phyloP scores from a whole-genome alignment of 305 asterid genomes.

The Fraxinus platypoda region DNA sequence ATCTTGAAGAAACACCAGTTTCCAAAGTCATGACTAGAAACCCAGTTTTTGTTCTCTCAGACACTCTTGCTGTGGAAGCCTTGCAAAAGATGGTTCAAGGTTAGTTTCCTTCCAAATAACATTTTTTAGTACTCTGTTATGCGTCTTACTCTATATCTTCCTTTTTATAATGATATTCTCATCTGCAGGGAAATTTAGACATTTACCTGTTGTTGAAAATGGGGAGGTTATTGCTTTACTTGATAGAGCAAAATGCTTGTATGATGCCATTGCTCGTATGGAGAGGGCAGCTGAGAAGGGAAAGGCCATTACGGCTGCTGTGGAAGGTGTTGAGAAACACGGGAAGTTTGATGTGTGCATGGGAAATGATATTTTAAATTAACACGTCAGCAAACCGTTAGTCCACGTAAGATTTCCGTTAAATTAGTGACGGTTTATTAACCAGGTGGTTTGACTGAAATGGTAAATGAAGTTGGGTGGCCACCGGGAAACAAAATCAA shows the following conservation, averaged over 20 bases:
- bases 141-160: constrained; percentile 1
- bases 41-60: constrained; percentile 93
- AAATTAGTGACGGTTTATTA: too few relatives aligned
- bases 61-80: constrained; percentile 97
- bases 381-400: too few relatives aligned
- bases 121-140: constrained; percentile 3
- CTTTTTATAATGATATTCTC: constrained; percentile 10
- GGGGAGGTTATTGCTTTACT: constrained; percentile 96
- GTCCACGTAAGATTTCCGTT: too few relatives aligned
- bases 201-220: constrained; percentile 86
- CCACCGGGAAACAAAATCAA: too few relatives aligned
- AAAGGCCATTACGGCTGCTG: constrained; percentile 96
- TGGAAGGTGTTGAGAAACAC: constrained; percentile 97
- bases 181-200: constrained; percentile 85
- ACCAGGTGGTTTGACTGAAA: too few relatives aligned
- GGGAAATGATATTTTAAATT: too few relatives aligned
- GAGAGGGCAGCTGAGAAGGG: constrained; percentile 99
- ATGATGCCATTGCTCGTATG: constrained; percentile 95
- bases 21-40: constrained; percentile 92
- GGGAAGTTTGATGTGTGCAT: too few relatives aligned
- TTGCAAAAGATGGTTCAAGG: constrained; percentile 99
- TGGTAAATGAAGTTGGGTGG: too few relatives aligned
- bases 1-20: constrained; percentile 79
- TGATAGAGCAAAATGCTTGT: constrained; percentile 89
- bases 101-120: constrained; percentile 23